Conservation (phyloP, 225 moss, liverwort and hornwort species). For the Bryoerythrophyllum caledonicum region DNA sequence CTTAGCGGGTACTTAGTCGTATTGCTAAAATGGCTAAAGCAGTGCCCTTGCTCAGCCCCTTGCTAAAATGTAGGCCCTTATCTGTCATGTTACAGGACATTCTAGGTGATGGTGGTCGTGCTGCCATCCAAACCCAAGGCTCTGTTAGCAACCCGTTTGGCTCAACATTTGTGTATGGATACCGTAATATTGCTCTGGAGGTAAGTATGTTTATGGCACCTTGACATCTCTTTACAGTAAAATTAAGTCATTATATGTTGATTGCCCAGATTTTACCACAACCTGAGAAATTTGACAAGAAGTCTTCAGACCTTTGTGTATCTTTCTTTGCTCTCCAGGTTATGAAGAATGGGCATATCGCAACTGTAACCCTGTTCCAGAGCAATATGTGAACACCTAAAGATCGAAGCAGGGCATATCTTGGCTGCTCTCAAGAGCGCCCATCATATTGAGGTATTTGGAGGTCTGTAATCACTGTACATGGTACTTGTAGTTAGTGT, state of each 20-base stretch:
- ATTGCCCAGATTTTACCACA: slow-evolving; percentile 11
- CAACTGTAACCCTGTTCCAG: slow-evolving; percentile 94
- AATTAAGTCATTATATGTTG: not conserved
- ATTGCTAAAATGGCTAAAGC: not conserved
- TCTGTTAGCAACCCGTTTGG: slow-evolving; percentile 99
- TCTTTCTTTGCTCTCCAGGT: slow-evolving; percentile 51
- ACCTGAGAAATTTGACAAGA: not conserved
- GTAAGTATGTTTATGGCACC: slow-evolving; percentile 33
- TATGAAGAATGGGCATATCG: slow-evolving; percentile 96
- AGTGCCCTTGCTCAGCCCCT: not conserved
- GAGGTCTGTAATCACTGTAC: slow-evolving; percentile 34
- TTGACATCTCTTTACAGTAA: not conserved
- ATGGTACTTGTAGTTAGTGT: slow-evolving; percentile 24
- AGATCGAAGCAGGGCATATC: not conserved
- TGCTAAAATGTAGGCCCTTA: slow-evolving; percentile 2
- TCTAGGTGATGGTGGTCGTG: slow-evolving; percentile 96
- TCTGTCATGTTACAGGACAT: slow-evolving; percentile 53
- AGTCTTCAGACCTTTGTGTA: not conserved
- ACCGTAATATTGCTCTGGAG: slow-evolving; percentile 95
- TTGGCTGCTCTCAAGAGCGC: slow-evolving; percentile 1
- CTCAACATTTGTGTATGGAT: slow-evolving; percentile 96
- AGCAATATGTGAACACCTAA: slow-evolving; percentile 46
- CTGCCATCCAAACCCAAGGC: slow-evolving; percentile 97
- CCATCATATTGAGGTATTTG: slow-evolving; percentile 22
- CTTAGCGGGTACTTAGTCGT: not conserved